These are phyloP conservation scores for Apiotrichum sp. DNA, from an alignment of 1,284 basidiomycete species.

Conservation along the genomic window DNA sequence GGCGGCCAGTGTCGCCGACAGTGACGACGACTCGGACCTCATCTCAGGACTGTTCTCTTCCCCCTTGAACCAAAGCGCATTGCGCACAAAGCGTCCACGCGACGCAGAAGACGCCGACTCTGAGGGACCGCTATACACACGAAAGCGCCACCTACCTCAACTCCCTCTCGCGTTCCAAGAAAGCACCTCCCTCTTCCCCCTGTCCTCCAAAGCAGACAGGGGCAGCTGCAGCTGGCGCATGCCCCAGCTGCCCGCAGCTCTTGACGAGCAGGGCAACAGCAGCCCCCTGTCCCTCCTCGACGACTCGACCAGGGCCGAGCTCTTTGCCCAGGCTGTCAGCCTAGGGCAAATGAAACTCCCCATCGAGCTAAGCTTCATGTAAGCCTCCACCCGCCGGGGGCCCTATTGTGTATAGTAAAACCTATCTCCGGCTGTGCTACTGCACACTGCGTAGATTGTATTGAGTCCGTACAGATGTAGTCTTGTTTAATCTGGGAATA, in stretches of 20 bases:
- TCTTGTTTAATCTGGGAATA: too few species aligned
- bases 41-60: background rate
- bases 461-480: too few species aligned
- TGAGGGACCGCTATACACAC: background rate
- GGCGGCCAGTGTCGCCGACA: too few species aligned
- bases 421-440: too few species aligned
- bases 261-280: slow-evolving; percentile 1
- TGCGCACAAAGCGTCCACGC: background rate
- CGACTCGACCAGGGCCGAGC: slow-evolving; percentile 2
- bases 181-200: too few species aligned
- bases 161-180: too few species aligned
- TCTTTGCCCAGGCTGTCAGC: slow-evolving; percentile 3
- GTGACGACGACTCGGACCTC: too few species aligned
- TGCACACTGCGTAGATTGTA: too few species aligned
- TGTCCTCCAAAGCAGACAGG: too few species aligned
- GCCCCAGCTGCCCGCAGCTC: background rate
- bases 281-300: slow-evolving; percentile 7
- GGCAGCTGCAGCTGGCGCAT: background rate
- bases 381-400: background rate
- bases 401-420: background rate
- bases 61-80: background rate
- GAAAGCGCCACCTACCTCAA: background rate
- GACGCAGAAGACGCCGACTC: background rate
- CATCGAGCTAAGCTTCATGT: slow-evolving; percentile 28
- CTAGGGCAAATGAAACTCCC: slow-evolving; percentile 21